Conservation (phyloP, 73 alveolate genomes). For the Uronychia setigera region DNA sequence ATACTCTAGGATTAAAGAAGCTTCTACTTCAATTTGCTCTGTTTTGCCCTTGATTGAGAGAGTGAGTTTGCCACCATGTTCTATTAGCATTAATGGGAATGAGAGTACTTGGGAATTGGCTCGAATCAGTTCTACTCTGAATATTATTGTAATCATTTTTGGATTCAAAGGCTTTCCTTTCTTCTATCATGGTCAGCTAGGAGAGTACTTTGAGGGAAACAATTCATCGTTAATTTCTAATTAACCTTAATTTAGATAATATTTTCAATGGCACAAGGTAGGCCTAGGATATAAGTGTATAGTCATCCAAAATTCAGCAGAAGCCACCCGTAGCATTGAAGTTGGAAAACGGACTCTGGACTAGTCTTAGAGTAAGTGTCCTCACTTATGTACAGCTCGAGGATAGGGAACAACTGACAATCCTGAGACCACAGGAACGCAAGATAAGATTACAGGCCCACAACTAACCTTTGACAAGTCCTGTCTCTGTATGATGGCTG, state of each 20-base stretch:
- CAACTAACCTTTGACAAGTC: constrained; percentile 58
- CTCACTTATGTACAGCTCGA: not conserved
- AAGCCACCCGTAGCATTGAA: not conserved
- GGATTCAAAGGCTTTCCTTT: not conserved
- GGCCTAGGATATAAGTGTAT: not conserved
- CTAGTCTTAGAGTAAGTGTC: not conserved
- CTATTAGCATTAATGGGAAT: too few species aligned
- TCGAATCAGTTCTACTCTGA: not conserved
- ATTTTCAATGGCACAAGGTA: constrained; percentile 2
- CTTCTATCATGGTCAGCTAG: not conserved
- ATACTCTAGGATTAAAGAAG: not conserved
- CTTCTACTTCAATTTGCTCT: not conserved
- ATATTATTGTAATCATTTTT: not conserved
- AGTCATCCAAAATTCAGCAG: not conserved
- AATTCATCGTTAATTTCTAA: not conserved
- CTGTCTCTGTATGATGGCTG: constrained; percentile 57
- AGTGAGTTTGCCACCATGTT: not conserved
- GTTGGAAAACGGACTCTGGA: not conserved
- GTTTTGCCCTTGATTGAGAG: not conserved
- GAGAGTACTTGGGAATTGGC: not conserved
- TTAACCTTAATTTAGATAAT: not conserved
- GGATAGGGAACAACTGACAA: not conserved
- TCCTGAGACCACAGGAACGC: not conserved
- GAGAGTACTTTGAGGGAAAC: not conserved
- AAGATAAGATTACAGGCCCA: constrained; percentile 35